phyloP scores from a whole-genome alignment of 129 eudicot genomes.

The Flaveria robusta region DNA sequence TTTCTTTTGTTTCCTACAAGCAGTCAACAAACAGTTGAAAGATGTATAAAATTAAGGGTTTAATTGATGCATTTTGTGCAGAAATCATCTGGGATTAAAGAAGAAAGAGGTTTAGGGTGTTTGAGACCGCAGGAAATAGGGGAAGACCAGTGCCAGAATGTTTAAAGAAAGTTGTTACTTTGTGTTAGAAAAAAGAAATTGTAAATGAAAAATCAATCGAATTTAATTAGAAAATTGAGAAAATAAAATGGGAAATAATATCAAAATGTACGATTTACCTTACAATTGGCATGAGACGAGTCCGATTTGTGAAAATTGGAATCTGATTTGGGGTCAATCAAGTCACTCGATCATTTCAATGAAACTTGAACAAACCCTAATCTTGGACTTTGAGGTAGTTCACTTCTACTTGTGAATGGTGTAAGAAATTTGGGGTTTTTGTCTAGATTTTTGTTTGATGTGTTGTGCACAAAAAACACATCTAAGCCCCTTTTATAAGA shows the following conservation, averaged over 20 bases:
- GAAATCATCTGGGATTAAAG: slow-evolving; percentile 32
- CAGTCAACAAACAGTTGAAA: slow-evolving; percentile 21
- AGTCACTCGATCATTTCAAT: slow-evolving; percentile 7
- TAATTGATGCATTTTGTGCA: slow-evolving; percentile 34
- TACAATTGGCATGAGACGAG: slow-evolving; percentile 20
- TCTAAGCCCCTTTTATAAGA: slow-evolving; percentile 14
- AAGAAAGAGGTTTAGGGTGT: slow-evolving; percentile 24
- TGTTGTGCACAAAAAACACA: slow-evolving; percentile 27
- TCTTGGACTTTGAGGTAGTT: slow-evolving; percentile 27
- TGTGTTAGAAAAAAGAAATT: slow-evolving; percentile 21
- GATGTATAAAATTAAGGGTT: slow-evolving; percentile 34
- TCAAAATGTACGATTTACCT: slow-evolving; percentile 27
- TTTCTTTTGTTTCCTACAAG: slow-evolving; percentile 33
- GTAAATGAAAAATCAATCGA: too few species aligned
- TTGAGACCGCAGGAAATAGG: slow-evolving; percentile 37
- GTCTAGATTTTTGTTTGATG: slow-evolving; percentile 33
- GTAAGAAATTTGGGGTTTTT: slow-evolving; percentile 31
- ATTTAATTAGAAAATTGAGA: slow-evolving; percentile 23
- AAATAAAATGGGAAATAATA: slow-evolving; percentile 14
- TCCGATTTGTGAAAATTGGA: slow-evolving; percentile 32
- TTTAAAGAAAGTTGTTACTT: slow-evolving; percentile 21
- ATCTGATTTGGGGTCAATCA: slow-evolving; percentile 35
- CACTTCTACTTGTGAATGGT: slow-evolving; percentile 21
- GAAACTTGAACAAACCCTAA: slow-evolving; percentile 42
- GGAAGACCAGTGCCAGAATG: slow-evolving; percentile 38